Evolutionary conservation across 345 rosid species (phyloP), one percentile per base, ranked within the genome.

Genomic region (Gossypium rotundifolium): DNA sequence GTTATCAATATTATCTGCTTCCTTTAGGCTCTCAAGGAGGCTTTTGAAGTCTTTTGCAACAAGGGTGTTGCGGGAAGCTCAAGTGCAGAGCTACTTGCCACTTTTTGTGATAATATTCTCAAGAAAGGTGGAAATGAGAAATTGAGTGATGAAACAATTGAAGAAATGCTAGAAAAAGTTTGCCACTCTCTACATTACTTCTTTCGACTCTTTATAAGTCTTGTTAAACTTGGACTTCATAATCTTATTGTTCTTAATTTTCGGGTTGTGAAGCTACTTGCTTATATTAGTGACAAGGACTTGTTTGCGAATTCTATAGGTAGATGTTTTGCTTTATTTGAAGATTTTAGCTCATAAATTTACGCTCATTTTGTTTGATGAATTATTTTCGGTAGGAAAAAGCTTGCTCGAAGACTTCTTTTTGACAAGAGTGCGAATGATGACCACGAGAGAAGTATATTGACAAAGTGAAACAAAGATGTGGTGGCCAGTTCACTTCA

Each of bases 401-500:
- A 86, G 77, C 89, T 90, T 71, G 92, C 92, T 44, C 87, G n/a
- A 33, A 78, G 89, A 12, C 89, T 86, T 77, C 86, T 86, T 52
- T 84, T 86, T 38, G 84, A 90, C 74, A 84, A 84, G 79, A 88
- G 90, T 81, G 93, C 90, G 53, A 87, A 86, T 74, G 88, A 89
- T 66, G 93, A 88, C 58, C 91, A 90, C 54, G 96, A 90, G 76
- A 85, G 88, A 78, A 90, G 90, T 78, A 85, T 88, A 65, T 78
- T 90, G 76, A 84, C 96, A 48, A 90, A 90, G 78, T 88, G 82
- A 90, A 90, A 76, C 90, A 88, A 77, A 93, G 86, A 75, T 90
- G 88, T 27, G 96, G 96, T 49, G 90, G 90, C 40, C 96, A 87
- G 78, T 88, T 87, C 81, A 90, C 96, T 66, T 90, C 93, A 70